phyloP scores from a whole-genome alignment of 1,139 yeast species.

The Lodderomyces orthopsilosis region DNA sequence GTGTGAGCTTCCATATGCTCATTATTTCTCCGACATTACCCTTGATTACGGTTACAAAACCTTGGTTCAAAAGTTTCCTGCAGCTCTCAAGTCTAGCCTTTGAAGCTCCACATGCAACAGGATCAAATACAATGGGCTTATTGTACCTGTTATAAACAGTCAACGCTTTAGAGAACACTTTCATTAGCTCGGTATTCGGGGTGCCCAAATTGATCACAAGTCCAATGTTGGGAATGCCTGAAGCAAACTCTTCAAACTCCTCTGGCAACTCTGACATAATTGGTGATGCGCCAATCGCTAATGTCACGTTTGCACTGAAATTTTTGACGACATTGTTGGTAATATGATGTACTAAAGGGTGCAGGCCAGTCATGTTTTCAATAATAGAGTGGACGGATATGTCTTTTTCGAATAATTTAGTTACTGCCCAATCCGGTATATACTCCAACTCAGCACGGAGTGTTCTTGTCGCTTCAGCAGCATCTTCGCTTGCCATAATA shows the following conservation, averaged over 20 bases:
- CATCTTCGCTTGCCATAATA: constrained; percentile 68
- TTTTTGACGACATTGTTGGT: constrained; percentile 90
- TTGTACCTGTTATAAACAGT: constrained; percentile 54
- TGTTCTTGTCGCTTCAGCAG: constrained; percentile 51
- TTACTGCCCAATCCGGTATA: background rate
- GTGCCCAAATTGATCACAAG: constrained; percentile 80
- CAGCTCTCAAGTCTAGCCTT: constrained; percentile 51
- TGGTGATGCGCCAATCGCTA: constrained; percentile 86
- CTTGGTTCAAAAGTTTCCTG: constrained; percentile 49
- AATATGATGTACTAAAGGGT: constrained; percentile 80
- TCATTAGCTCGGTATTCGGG: constrained; percentile 45
- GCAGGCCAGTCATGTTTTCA: constrained; percentile 14
- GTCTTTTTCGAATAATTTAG: constrained; percentile 17
- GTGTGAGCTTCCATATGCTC: constrained; percentile 36
- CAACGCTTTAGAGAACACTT: constrained; percentile 52
- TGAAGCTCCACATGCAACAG: constrained; percentile 91
- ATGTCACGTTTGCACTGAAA: constrained; percentile 84
- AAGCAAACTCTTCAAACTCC: constrained; percentile 69
- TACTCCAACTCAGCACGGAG: constrained; percentile 14
- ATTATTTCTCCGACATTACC: constrained; percentile 86
- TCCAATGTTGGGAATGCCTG: constrained; percentile 47
- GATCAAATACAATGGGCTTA: constrained; percentile 76
- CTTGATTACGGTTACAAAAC: constrained; percentile 69
- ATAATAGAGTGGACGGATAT: constrained; percentile 9
- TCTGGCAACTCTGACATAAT: constrained; percentile 79